phyloP scores from a whole-genome alignment of 305 asterid genomes.

The Fraxinus paxiana region DNA sequence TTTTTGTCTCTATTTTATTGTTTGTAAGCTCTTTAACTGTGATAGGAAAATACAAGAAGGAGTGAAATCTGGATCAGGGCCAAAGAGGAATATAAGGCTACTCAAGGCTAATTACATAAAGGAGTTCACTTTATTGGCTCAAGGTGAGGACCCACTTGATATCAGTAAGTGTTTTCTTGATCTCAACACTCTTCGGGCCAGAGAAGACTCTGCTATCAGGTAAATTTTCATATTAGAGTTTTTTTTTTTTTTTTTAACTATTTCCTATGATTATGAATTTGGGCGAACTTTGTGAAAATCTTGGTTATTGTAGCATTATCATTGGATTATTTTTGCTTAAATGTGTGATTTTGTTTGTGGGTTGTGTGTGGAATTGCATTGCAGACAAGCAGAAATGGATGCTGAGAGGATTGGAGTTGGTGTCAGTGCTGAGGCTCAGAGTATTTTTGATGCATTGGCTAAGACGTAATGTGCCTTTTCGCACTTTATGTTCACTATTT shows the following conservation, averaged over 20 bases:
- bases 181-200: constrained; percentile 61
- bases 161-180: constrained; percentile 66
- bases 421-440: constrained; percentile 75
- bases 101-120: constrained; percentile 74
- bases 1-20: not conserved
- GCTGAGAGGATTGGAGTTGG: constrained; percentile 91
- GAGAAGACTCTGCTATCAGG: constrained; percentile 87
- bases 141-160: constrained; percentile 84
- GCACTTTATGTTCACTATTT: not conserved
- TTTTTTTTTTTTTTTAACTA: not conserved
- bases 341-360: not conserved
- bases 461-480: constrained; percentile 53
- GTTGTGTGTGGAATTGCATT: constrained; percentile 15
- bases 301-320: not conserved
- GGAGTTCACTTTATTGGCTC: constrained; percentile 65
- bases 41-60: constrained; percentile 64
- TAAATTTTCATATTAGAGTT: constrained; percentile 16
- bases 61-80: constrained; percentile 60
- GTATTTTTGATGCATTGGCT: constrained; percentile 66
- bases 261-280: not conserved
- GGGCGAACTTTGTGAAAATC: not conserved
- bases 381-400: constrained; percentile 71
- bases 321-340: not conserved
- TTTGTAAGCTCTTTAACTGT: constrained; percentile 38
- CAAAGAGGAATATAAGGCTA: constrained; percentile 67